Base-by-base conservation (phyloP, 257 asterid species). In the Rubia yunnanensis region DNA sequence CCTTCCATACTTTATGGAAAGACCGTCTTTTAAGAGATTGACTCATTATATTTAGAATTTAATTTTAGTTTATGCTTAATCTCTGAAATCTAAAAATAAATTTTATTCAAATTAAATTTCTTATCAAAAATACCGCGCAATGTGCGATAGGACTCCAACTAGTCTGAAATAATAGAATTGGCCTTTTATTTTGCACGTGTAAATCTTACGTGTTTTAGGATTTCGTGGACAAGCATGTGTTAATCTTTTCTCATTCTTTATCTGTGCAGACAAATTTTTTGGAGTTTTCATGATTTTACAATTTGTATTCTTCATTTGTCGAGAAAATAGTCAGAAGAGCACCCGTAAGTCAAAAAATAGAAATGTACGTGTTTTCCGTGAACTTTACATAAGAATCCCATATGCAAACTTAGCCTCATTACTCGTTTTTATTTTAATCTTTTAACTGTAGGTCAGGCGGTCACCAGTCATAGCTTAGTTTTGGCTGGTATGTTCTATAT, bases 301-400 rank as follows among this genome's bases (percentile, higher is more conserved):
- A 72, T 92, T 92, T 75, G 89, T 92, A 31, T 92, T 89, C 88
- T 87, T 89, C 82, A 77, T 92, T 64, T 88, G 90, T 86, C 88
- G 99, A 76, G 95, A 89, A 81, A 89, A 89, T 73, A 94, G 97
- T 67, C 99, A 92, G 71, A 92, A 82, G 71, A 89, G 70, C 72
- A 88, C 88, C 72, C 75, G 99, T 92, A 82, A 86, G 97, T 83
- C 58, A 52, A 49, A 15, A 20, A n/a, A n/a, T n/a, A n/a, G 14
- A 9, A 9, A 15, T 64, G 50, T 52, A 1, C 22, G 18, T 72
- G 31, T 68, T 52, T 69, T 63, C 28, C 46, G 49, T 36, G 10
- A 6, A 41, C 23, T 10, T 36, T 1, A 50, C 15, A 23, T 48
- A 41, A 36, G 26, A 69, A 34, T 14, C 53, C 48, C 13, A 61